These are phyloP conservation scores for Phytomonas sp. DNA, from an alignment of 208 protist species.

Conservation along the genomic window DNA sequence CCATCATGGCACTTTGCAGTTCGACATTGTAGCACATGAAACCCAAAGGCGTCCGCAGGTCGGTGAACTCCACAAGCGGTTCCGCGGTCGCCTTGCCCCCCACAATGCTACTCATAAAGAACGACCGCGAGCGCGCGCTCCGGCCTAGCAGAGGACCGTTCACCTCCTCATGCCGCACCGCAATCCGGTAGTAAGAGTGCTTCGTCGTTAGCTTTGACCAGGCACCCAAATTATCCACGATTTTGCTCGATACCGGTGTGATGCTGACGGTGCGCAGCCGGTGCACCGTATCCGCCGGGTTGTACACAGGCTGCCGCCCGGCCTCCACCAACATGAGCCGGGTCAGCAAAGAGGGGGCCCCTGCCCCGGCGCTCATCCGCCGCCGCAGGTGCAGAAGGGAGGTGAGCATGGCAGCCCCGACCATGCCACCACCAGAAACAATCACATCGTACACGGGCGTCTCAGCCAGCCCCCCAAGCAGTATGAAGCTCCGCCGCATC, in stretches of 20 bases:
- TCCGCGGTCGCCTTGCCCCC: constrained; percentile 32
- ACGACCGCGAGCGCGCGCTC: constrained; percentile 29
- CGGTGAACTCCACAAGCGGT: constrained; percentile 72
- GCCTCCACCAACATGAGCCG: constrained; percentile 59
- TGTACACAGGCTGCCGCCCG: constrained; percentile 32
- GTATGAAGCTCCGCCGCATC: too few species aligned
- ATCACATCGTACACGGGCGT: constrained; percentile 36
- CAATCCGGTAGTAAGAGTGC: constrained; percentile 83
- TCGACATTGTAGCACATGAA: constrained; percentile 80
- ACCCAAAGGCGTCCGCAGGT: constrained; percentile 69
- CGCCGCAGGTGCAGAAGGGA: constrained; percentile 58
- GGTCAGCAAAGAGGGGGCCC: constrained; percentile 22
- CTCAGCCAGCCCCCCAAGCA: too few species aligned
- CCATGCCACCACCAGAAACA: constrained; percentile 72
- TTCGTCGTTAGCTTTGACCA: constrained; percentile 67
- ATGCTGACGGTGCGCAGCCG: constrained; percentile 70
- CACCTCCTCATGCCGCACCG: constrained; percentile 71
- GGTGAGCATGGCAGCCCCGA: constrained; percentile 63
- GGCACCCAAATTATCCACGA: constrained; percentile 67
- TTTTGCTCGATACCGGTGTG: constrained; percentile 74
- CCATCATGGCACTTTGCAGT: constrained; percentile 50
- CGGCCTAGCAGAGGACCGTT: constrained; percentile 47
- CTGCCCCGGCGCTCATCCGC: constrained; percentile 18
- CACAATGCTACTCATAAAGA: constrained; percentile 44
- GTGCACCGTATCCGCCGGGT: constrained; percentile 58